Evolutionary conservation across 1,284 basidiomycete species (phyloP), one percentile per base, ranked within the genome.

Genomic region (Pterulicium gracile): DNA sequence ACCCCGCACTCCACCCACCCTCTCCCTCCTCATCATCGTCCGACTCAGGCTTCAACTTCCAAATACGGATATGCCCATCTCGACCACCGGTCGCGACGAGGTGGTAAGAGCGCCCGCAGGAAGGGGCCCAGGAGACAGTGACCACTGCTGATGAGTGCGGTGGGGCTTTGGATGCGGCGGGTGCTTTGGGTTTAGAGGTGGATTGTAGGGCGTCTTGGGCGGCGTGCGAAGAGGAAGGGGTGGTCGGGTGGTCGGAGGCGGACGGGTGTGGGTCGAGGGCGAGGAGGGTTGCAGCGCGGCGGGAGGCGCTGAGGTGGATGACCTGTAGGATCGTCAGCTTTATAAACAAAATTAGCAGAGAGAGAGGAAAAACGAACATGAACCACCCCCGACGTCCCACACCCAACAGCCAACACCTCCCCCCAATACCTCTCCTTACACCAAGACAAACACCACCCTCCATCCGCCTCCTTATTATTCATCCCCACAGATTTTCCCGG

Each of bases 351-450:
- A 40, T 23, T 49, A 7, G 40, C 21, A n/a, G 19, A 39, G 45
- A 27, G 43, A 41, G 19, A 22, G 22, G 4, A 48, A 15, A 34
- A 44, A 21, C 67, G 45, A 40, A 91, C 88, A 62, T 92, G 88
- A 42, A 95, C 69, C 14, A 78, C 62, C 0, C 88, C 85, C 49
- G 68, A 77, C 1, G 77, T 72, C 1, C 91, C 91, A 45, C 77
- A 77, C 1, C 79, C 78, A 0, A 79, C 80, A 12, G 88, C 90
- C 39, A 96, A 67, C 19, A 94, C 60, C 57, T 92, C 87, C 1
- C 93, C 92, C 90, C 91, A 94, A 63, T 91, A 94, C 50, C 77
- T 73, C 55, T 97, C 93, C 57, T 89, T 88, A 62, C 92, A 96
- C 91, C 92, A 97, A 17, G 84, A 86, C 40, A 97, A 62, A 50